Conservation (phyloP, 1,139 yeast species). For the Zygotorulaspora mrakii region DNA sequence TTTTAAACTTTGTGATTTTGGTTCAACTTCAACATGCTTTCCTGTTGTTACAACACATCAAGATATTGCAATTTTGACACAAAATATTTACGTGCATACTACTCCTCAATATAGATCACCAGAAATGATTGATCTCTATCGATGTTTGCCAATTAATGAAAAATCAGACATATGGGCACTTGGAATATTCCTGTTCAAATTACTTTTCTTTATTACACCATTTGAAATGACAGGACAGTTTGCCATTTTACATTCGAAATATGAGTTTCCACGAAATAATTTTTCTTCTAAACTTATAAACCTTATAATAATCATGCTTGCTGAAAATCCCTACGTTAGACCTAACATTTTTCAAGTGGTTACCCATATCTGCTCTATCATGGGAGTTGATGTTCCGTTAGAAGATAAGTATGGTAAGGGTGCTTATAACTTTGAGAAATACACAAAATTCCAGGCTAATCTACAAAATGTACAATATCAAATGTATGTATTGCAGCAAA, state of each 20-base stretch:
- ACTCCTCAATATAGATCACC: constrained; percentile 98
- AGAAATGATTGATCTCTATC: constrained; percentile 87
- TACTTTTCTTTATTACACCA: constrained; percentile 92
- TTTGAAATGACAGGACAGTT: constrained; percentile 77
- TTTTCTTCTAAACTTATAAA: constrained; percentile 64
- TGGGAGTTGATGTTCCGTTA: constrained; percentile 53
- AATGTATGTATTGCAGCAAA: constrained; percentile 29
- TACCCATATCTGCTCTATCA: constrained; percentile 61
- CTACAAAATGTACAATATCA: constrained; percentile 35
- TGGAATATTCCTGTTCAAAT: constrained; percentile 84
- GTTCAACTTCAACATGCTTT: constrained; percentile 73
- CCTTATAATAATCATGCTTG: constrained; percentile 71
- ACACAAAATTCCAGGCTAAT: constrained; percentile 38
- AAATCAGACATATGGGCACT: constrained; percentile 96
- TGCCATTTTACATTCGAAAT: constrained; percentile 61
- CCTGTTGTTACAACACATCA: constrained; percentile 39
- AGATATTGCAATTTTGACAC: constrained; percentile 57
- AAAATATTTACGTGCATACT: constrained; percentile 85
- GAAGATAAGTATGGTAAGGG: constrained; percentile 40
- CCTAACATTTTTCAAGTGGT: constrained; percentile 86
- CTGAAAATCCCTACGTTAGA: constrained; percentile 73
- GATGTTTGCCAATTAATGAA: constrained; percentile 86
- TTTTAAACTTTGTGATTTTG: constrained; percentile 89
- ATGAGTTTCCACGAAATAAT: constrained; percentile 48
- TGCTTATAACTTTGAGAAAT: constrained; percentile 40